Conservation (phyloP, 1,284 basidiomycete species). For the Ustilago bromivora region DNA sequence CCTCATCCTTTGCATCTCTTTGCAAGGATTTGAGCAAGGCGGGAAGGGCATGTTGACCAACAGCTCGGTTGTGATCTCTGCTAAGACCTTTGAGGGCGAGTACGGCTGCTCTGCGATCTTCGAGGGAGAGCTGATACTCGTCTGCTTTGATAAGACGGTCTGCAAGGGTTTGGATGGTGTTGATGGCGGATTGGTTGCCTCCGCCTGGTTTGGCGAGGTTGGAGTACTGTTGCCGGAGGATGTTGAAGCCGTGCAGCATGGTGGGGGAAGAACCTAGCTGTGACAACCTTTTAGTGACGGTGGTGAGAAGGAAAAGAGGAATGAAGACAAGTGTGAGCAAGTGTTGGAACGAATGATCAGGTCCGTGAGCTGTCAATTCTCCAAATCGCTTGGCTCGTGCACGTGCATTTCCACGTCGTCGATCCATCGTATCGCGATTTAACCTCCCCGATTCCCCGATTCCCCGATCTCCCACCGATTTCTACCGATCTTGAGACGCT, state of each 20-base stretch:
- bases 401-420: conserved; percentile 4
- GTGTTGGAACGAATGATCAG: not conserved
- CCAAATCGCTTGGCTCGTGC: conserved; percentile 13
- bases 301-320: not conserved
- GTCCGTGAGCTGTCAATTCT: not conserved
- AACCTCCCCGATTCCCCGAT: too few species aligned
- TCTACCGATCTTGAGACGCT: too few species aligned
- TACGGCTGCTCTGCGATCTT: conserved; percentile 90
- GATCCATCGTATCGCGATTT: not conserved
- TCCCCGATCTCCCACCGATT: too few species aligned
- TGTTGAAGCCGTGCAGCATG: conserved; percentile 68
- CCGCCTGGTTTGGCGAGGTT: conserved; percentile 63
- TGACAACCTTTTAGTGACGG: not conserved
- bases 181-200: conserved; percentile 78
- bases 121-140: conserved; percentile 34
- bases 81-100: conserved; percentile 90
- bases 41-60: conserved; percentile 57
- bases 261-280: conserved; percentile 6
- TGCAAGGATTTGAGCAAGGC: conserved; percentile 54
- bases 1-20: conserved; percentile 58
- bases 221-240: conserved; percentile 65
- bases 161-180: conserved; percentile 86
- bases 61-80: conserved; percentile 83
- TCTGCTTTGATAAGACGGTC: conserved; percentile 76
- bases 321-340: not conserved